Evolutionary conservation across 192 early-diverging fungal species (phyloP).

Genomic region (Chytriomyces confervae): DNA sequence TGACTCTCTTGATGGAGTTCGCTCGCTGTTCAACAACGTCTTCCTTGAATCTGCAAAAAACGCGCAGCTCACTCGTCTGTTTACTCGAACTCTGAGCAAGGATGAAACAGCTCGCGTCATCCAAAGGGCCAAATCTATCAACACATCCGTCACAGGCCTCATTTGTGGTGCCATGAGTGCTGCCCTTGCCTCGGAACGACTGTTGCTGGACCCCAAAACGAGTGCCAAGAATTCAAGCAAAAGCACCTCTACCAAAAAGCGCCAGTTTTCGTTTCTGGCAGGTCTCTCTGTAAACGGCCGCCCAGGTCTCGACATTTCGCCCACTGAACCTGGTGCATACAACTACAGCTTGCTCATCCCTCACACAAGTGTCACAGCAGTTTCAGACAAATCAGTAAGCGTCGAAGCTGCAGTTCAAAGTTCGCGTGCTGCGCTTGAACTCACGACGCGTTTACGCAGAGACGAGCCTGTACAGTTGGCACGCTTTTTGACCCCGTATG

Average conservation of each 20-base stretch:
- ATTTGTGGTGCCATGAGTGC: constrained; percentile 20
- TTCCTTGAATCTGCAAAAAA: neutral
- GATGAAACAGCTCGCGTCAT: constrained; percentile 11
- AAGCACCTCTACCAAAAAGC: neutral
- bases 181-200: constrained; percentile 1
- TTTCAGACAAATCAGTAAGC: neutral
- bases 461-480: constrained; percentile 22
- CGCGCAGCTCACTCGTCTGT: constrained; percentile 5
- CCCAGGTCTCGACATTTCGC: constrained; percentile 1
- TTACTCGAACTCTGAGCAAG: neutral
- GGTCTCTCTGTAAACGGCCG: constrained; percentile 24
- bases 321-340: constrained; percentile 13
- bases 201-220: too few relatives aligned
- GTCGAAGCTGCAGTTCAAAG: constrained; percentile 11
- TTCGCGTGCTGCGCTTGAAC: neutral
- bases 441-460: neutral
- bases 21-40: neutral
- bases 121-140: constrained; percentile 6
- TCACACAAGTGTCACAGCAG: neutral
- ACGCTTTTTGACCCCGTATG: neutral
- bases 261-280: constrained; percentile 4
- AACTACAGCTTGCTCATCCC: constrained; percentile 18
- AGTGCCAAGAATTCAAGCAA: neutral
- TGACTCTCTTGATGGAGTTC: neutral
- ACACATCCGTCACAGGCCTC: constrained; percentile 12